A percentile compares a stretch with the other conserved stretches of the same genome.
Conservation (phyloP, 192 early-diverging fungal genomes). For the Podila clonocystis region DNA sequence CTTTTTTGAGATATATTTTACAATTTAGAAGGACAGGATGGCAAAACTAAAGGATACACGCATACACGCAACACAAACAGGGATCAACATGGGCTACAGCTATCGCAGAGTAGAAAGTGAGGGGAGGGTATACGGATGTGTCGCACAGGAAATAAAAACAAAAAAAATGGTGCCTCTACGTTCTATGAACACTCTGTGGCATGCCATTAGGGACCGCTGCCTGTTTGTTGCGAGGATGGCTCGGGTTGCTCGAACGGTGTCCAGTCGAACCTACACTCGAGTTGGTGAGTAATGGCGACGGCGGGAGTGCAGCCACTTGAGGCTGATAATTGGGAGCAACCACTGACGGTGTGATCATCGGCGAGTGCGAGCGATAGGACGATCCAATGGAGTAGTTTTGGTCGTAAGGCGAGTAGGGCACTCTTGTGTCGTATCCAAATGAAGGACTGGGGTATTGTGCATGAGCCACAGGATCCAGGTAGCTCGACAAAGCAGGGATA, state of each 20-base stretch:
- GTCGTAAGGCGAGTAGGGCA: slow-evolving; percentile 11
- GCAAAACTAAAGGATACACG: no score
- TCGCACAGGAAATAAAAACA: no score
- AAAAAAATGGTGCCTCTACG: no score
- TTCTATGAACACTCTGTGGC: no score
- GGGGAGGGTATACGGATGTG: no score
- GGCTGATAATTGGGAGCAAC: not conserved
- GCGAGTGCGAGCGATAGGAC: slow-evolving; percentile 19
- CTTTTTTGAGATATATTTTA: no score
- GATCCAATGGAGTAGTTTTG: slow-evolving; percentile 15
- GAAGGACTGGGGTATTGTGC: slow-evolving; percentile 14
- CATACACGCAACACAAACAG: no score
- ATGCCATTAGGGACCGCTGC: no score
- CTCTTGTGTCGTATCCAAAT: slow-evolving; percentile 7
- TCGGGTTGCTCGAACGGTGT: not conserved
- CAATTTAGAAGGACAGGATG: no score
- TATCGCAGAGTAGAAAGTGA: no score
- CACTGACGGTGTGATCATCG: slow-evolving; percentile 26
- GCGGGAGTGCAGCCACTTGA: not conserved
- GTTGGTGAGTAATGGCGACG: not conserved
- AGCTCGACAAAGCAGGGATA: slow-evolving; percentile 8
- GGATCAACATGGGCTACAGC: no score
- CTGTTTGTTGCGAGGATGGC: no score
- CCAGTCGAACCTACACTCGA: not conserved
- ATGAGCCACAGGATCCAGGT: slow-evolving; percentile 12